Evolutionary conservation across 2,329 filamentous ascomycete genomes (phyloP), one percentile per base, ranked within the genome.

Genomic region (Gyromitra esculenta): DNA sequence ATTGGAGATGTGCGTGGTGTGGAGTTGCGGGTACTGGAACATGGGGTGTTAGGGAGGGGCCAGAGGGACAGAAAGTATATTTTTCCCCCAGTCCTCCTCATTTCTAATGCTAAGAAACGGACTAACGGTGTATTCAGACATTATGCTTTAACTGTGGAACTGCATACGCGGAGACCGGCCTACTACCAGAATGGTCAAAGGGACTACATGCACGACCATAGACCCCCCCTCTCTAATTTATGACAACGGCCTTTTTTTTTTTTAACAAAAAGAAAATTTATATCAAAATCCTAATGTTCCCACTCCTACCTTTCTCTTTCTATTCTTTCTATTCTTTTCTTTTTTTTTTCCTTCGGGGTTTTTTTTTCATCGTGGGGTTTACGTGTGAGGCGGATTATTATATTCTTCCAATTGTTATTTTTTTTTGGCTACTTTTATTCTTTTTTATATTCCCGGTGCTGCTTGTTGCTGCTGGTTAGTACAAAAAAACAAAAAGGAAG

Each of bases 1-100:
- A 87, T 56, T 99, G 96, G 96, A 89, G 93, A 78, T 99, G 96
- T 84, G 86, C 87, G 57, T 95, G 98, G 84, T 99, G 96, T 83
- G 87, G 88, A 76, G 90, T 97, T 43, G 95, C 92, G 90, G 96
- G 95, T 15, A 91, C 91, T 63, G 92, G 93, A 37, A 93, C 97
- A 7, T 99, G 96, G 96, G 94, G 93, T 63, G 95, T 98, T 1
- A 88, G 96, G 81, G 94, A 98, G 84, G 96, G 96, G 31, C 96
- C 96, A 13, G 87, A 89, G 70, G 95, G 94, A 18, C 77, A 59
- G 43, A 80, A 73, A 62, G 78, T 79, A 72, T 62, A 43, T 15
- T 43, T 66, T 18, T 59, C 15, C 15, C 39, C 43, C 57, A n/a
- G 15, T 18, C 7, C 50, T 54, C 50, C 5, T 54, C 21, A 5